These are phyloP conservation scores for Puccinia triticina DNA, from an alignment of 1,284 basidiomycete species.

Conservation along the genomic window DNA sequence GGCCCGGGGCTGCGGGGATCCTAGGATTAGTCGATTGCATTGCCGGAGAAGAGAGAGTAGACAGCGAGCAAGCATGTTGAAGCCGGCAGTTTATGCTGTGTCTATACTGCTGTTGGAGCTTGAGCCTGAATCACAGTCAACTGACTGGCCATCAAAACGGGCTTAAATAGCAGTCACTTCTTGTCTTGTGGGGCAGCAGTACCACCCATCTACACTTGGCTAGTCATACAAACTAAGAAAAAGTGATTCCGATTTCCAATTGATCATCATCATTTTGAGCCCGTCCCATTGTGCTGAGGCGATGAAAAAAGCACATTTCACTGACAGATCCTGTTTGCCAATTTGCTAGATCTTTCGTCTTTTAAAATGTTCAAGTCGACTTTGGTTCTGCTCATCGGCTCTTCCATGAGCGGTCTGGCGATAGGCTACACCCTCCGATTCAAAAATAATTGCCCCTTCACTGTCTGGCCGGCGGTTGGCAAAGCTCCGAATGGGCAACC, in stretches of 20 bases:
- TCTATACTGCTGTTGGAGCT: too few species aligned
- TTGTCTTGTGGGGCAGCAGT: not conserved
- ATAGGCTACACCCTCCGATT: constrained; percentile 50
- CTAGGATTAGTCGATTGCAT: not conserved
- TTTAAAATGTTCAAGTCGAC: constrained; percentile 17
- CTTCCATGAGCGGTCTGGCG: not conserved
- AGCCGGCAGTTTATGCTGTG: not conserved
- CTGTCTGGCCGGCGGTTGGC: constrained; percentile 54
- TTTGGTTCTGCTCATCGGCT: not conserved
- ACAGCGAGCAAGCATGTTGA: not conserved
- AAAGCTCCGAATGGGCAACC: constrained; percentile 54
- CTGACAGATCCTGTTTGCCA: too few species aligned
- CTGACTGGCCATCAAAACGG: not conserved
- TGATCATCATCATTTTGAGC: not conserved
- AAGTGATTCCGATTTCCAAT: not conserved
- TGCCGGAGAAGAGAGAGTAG: not conserved
- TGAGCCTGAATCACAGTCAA: not conserved
- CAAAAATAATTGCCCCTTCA: constrained; percentile 53
- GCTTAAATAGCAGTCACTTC: not conserved
- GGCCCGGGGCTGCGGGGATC: not conserved
- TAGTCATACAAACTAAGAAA: not conserved
- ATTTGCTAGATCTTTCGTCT: too few species aligned
- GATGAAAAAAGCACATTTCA: too few species aligned
- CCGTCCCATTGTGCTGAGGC: not conserved
- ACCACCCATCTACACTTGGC: not conserved